A percentile compares a stretch with the other conserved stretches of the same genome.
These are phyloP conservation scores for Pichia rugopelliculosa DNA, from an alignment of 805 yeast genomes.

Conservation along the genomic window DNA sequence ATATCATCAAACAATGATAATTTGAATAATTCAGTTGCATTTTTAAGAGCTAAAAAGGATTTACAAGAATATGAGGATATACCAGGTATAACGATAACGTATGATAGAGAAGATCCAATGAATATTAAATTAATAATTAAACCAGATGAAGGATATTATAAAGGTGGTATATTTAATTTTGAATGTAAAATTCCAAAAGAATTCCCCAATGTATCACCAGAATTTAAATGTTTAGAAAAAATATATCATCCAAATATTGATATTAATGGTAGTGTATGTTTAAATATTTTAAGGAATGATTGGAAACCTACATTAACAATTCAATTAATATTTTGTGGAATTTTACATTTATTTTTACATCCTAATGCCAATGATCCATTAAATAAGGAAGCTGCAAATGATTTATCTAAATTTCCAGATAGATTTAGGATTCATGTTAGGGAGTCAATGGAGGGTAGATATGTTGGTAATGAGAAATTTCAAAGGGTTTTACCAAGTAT, in stretches of 20 bases:
- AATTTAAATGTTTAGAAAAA: slow-evolving; percentile 58
- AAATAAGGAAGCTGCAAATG: slow-evolving; percentile 81
- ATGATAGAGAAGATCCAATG: slow-evolving; percentile 52
- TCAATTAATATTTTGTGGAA: slow-evolving; percentile 75
- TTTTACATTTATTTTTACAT: slow-evolving; percentile 77
- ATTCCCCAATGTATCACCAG: slow-evolving; percentile 92
- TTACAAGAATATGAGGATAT: slow-evolving; percentile 55
- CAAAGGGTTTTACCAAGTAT: slow-evolving; percentile 45
- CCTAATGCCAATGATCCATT: slow-evolving; percentile 91
- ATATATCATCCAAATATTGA: slow-evolving; percentile 95
- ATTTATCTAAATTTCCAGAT: slow-evolving; percentile 36
- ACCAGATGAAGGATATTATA: slow-evolving; percentile 71
- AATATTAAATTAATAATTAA: slow-evolving; percentile 47
- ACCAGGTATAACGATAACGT: slow-evolving; percentile 30
- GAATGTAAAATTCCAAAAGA: slow-evolving; percentile 56
- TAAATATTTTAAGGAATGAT: slow-evolving; percentile 86
- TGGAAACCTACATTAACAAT: slow-evolving; percentile 92
- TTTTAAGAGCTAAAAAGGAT: slow-evolving; percentile 69
- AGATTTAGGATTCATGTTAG: slow-evolving; percentile 51
- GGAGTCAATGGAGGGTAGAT: slow-evolving; percentile 66
- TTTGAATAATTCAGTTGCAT: slow-evolving; percentile 44
- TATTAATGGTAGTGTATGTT: slow-evolving; percentile 80
- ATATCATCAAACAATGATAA: too few species aligned
- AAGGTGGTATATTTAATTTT: slow-evolving; percentile 63
- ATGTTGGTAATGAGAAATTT: slow-evolving; percentile 48